Evolutionary conservation across 306 rosid genomes (phyloP).

Genomic region (Astragalus membranaceus): DNA sequence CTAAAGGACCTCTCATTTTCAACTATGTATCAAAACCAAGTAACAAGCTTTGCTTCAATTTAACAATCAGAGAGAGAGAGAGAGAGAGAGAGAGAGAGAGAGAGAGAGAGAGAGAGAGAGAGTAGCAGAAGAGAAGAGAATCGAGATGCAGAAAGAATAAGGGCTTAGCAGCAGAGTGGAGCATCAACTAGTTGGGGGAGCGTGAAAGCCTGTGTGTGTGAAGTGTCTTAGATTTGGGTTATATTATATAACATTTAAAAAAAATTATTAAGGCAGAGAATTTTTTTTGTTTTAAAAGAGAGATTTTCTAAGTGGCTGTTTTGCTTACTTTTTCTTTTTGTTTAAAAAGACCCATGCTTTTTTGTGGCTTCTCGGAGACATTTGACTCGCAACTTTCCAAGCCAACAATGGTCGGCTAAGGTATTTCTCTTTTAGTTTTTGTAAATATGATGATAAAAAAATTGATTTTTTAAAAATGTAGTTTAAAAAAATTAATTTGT

Average conservation of each 20-base stretch:
- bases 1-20: slow-evolving; percentile 90
- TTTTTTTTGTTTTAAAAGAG: neutral
- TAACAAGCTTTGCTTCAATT: slow-evolving; percentile 20
- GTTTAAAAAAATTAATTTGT: too few species aligned
- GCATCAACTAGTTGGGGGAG: slow-evolving; percentile 12
- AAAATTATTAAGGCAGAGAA: neutral
- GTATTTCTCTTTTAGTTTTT: too few species aligned
- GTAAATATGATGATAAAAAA: too few species aligned
- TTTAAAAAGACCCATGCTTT: slow-evolving; percentile 17
- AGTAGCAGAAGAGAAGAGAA: neutral
- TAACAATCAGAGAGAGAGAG: neutral
- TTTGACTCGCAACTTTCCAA: neutral
- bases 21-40: neutral
- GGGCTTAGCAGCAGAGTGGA: slow-evolving; percentile 26
- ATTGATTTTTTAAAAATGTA: too few species aligned
- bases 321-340: neutral
- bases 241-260: neutral
- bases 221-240: slow-evolving; percentile 56
- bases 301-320: slow-evolving; percentile 25
- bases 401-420: neutral
- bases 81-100: too few species aligned
- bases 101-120: neutral
- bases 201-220: slow-evolving; percentile 19
- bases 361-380: slow-evolving; percentile 28
- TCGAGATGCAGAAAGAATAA: neutral